Base-by-base conservation (phyloP, 1,139 yeast species). In the Wickerhamomyces sp. region DNA sequence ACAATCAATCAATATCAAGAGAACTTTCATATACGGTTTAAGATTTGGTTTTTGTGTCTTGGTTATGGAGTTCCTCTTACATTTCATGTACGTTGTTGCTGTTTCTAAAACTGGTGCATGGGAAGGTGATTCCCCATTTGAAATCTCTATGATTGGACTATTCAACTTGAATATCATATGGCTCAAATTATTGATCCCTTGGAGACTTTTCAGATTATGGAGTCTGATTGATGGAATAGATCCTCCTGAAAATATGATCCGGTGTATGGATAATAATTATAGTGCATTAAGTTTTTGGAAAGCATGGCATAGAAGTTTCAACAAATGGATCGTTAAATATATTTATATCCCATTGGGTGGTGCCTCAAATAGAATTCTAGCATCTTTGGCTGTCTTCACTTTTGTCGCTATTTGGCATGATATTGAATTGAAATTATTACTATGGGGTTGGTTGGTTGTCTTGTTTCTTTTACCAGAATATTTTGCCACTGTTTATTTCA, bases 341-440 rank as follows among this genome's bases (percentile, higher is more conserved):
- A 74, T 92, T 34, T 92, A 92, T 55, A 73, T 90, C 17, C 97
- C 97, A 2, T 65, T 92, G 45, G 97, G 97, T 5, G 96, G 97
- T 1, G 74, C 86, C 1, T 67, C 65, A 8, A 74, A 76, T 51
- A 67, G 95, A 48, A 65, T 92, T 7, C 48, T 84, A 37, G 90
- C 92, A 47, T 79, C 90, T 24, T 66, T 92, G 31, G 75, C 90
- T 20, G 97, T 89, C n/a, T 94, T 94, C 59, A 81, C 95, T 27
- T 94, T 94, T 64, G 98, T 94, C 28, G 98, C 98, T 3, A 70
- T 94, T 24, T 94, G 99, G 99, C 99, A 94, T 63, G 98, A 94
- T 57, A 90, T 94, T 48, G 92, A 92, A 61, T 72, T 92, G 54
- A 81, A 78, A 49, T 65, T 94, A 37, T 66, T 94, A 38, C 66